Base-by-base conservation (phyloP, 1,284 basidiomycete species). In the Cronartium quercuum region DNA sequence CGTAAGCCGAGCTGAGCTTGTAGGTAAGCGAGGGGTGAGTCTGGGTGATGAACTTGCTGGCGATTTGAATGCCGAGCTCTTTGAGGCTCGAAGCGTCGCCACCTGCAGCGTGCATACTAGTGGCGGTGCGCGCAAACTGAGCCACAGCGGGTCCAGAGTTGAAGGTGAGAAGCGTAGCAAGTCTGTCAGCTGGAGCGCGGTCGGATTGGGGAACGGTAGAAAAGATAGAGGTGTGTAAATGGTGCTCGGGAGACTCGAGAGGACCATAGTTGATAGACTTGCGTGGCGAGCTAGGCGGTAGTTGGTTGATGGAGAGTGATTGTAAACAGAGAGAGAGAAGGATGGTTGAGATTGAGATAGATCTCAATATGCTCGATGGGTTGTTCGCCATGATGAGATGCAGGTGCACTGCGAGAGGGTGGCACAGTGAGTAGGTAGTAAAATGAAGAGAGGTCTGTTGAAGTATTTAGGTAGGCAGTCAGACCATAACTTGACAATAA, bases 261-360 rank as follows among this genome's bases (percentile, higher is more conserved):
- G 78, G 78, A 0, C 78, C 78, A 47, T 76, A 78, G 76, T 79
- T 79, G 78, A 79, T 63, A 24, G 77, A 73, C 69, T 79, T 79
- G 65, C 79, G 34, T 9, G 67, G 67, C 7, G 67, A 69, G 55
- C 67, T 69, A 24, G 67, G 57, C 1, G 67, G 67, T 6, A 69
- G 35, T 51, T 51, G 15, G 5, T 51, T 13, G 15, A 18, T 13
- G 21, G 47, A 18, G 47, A 51, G 12, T n/a, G n/a, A n/a, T 18
- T 51, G 47, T 21, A 51, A 51, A 21, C 47, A 51, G 21, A 51
- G 12, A n/a, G n/a, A n/a, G 10, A 51, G 47, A 13, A 51, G 21
- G 47, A 51, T 51, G 10, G 15, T 51, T 18, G 47, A 51, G 47
- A 51, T 3, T n/a, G n/a, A n/a, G n/a, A n/a, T n/a, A n/a, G n/a